Evolutionary conservation across 352 stramenopile genomes (phyloP), one percentile per base, ranked within the genome.

Genomic region (Blastocystis sp.): DNA sequence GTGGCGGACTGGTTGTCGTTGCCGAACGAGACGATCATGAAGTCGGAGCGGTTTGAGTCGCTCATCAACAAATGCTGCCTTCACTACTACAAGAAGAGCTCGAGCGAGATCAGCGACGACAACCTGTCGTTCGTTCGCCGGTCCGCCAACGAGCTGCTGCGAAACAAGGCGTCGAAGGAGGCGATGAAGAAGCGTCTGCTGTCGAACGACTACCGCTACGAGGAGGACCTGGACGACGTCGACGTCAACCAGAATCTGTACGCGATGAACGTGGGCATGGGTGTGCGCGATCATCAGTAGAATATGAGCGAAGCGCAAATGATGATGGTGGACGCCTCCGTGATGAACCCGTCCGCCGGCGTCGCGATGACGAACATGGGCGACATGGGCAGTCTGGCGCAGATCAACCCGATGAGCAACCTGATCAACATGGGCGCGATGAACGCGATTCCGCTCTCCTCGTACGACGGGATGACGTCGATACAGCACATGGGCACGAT

Each of bases 131-230:
- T 89, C 50, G 79, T 89, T 19, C 79, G 79, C 1, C 79, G 79
- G 59, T 89, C 79, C 19, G 79, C 79, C 16, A 89, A 89, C 50
- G 79, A 89, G 39, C 29, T 89, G 24, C 79, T 89, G 31, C 79
- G 79, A 1, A 89, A 89, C 45, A 89, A 89, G 39, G 79, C 79
- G 19, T 89, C 79, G 31, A 89, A 89, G 41, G 79, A 89, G 29
- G 79, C 79, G 0, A 51, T 89, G 41, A 45, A 55, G 26, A 89
- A 89, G 61, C 41, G 62, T 6, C 55, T 89, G 24, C 12, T 89
- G 2, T 59, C 19, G n/a, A 26, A 29, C 21, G 74, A 80, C 41
- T 62, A 69, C 60, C 74, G 29, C 74, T 67, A 33, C 35, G 74
- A 85, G 37, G 74, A 85, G 31, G 55, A 85, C 24, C 51, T 59